Evolutionary conservation across 2,329 filamentous ascomycete species (phyloP), one percentile per base, ranked within the genome.

Genomic region (Chaetomium olivaceum): DNA sequence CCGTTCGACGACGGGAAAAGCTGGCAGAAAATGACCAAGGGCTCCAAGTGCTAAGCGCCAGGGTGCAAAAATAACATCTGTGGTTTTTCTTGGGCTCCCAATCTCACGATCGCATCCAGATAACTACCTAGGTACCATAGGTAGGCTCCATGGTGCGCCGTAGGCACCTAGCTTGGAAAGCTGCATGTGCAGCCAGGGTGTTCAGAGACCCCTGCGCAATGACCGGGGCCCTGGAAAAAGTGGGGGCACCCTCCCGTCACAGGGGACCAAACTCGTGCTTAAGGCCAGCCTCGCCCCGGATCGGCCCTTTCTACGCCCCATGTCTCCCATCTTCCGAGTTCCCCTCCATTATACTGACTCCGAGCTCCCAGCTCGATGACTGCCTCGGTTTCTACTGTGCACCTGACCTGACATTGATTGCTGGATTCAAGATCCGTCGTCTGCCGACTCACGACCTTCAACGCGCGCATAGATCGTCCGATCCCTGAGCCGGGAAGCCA

Each of bases 271-370:
- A 52, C 48, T 46, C 51, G 9, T 68, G 63, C 14, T 59, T 63
- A 69, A 67, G 62, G 59, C 59, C 58, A 66, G 63, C 63, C 67
- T 69, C 67, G 65, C 67, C 63, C 67, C 46, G 43, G 52, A 65
- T 54, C 52, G n/a, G 50, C 33, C 7, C 14, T 54, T 39, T 51
- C 19, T 23, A 31, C 36, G 21, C 52, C 52, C 58, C 46, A 19
- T 65, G 63, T 66, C 65, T 56, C 64, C 51, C 31, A 21, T 46
- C 39, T n/a, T 58, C 31, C 23, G 31, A 43, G 16, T 54, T 36
- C 57, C 58, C 52, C 43, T 62, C 62, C 33, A 63, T 36, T 43
- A 43, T 43, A 43, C 36, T 43, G 36, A 43, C 36, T 6, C 12
- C 12, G 14, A 43, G 36, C 36, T 43, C 36, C 14, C 16, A 43